phyloP scores from a whole-genome alignment of 1,284 basidiomycete species.

The Cryptococcus floricola region DNA sequence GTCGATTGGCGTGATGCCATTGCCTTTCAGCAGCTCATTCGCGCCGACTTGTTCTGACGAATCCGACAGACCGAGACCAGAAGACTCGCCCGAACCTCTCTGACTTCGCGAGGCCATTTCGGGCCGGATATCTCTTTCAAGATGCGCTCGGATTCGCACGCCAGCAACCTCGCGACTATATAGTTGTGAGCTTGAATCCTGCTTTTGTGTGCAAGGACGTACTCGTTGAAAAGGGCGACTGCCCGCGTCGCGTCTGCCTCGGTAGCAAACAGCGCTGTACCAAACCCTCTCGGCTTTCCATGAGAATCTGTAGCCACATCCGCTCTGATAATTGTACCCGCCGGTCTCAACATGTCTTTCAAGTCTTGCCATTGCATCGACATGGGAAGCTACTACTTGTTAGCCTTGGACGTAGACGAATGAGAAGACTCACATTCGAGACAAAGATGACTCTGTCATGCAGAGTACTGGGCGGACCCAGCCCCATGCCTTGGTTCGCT shows the following conservation, averaged over 20 bases:
- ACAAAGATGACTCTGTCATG: constrained; percentile 62
- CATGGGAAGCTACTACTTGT: constrained; percentile 65
- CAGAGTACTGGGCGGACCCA: constrained; percentile 38
- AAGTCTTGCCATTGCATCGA: constrained; percentile 97
- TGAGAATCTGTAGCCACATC: constrained; percentile 84
- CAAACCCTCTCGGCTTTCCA: constrained; percentile 79
- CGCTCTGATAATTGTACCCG: constrained; percentile 79
- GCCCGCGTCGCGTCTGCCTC: constrained; percentile 83
- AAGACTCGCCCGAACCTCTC: neutral
- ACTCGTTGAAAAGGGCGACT: constrained; percentile 82
- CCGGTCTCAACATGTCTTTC: constrained; percentile 85
- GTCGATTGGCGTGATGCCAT: constrained; percentile 6
- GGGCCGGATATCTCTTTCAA: constrained; percentile 32
- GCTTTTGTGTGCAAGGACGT: constrained; percentile 35
- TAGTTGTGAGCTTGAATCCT: neutral
- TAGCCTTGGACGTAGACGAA: neutral
- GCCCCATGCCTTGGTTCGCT: constrained; percentile 31
- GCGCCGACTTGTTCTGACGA: constrained; percentile 1
- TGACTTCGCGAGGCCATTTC: neutral
- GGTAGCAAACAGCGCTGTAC: constrained; percentile 77
- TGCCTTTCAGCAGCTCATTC: neutral
- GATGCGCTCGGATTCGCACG: constrained; percentile 37
- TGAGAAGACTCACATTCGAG: constrained; percentile 53
- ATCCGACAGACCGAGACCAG: neutral
- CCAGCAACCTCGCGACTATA: constrained; percentile 43